Evolutionary conservation across 345 rosid species (phyloP), one percentile per base, ranked within the genome.

Genomic region (Eutrema japonicum): DNA sequence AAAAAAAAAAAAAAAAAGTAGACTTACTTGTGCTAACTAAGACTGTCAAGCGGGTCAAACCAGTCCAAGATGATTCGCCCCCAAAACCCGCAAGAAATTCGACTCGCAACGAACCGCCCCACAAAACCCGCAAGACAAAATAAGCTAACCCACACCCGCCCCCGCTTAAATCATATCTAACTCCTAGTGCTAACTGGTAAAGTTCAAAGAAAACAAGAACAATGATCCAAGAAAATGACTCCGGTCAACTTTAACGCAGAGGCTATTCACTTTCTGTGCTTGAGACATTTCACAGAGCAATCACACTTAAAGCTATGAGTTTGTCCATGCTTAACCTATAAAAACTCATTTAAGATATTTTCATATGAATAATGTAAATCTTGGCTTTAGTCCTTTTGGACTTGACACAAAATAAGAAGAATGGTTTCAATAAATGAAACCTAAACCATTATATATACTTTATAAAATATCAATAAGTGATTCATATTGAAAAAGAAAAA

Each of bases 241-340:
- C 46, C 0, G 14, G 72, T 12, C 70, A 64, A 38, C 36, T 35
- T 37, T 8, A 45, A 8, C 36, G 12, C 12, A 41, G 35, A 68
- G 35, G 53, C 55, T 59, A 70, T 29, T 27, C 33, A 56, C 27
- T 57, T 46, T 8, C 16, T 58, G 33, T 27, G 66, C 18, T 38
- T 48, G 50, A 59, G 42, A 71, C 58, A 71, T 49, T 59, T 71
- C 18, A 37, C 57, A 70, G 40, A 70, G 47, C 9, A 70, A 59
- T 70, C 58, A 41, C 33, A 27, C 57, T 58, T 68, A 36, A 46
- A 57, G n/a, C 56, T 6, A 70, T 26, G 38, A 69, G 29, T 16
- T 43, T 18, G 43, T 41, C 33, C 64, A 68, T 68, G 72, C 4
- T 59, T 48, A 57, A 49, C 26, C 59, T 18, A 71, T 38, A 50